phyloP scores from a whole-genome alignment of 192 early-diverging fungal genomes.

The Coemansia aciculifera region DNA sequence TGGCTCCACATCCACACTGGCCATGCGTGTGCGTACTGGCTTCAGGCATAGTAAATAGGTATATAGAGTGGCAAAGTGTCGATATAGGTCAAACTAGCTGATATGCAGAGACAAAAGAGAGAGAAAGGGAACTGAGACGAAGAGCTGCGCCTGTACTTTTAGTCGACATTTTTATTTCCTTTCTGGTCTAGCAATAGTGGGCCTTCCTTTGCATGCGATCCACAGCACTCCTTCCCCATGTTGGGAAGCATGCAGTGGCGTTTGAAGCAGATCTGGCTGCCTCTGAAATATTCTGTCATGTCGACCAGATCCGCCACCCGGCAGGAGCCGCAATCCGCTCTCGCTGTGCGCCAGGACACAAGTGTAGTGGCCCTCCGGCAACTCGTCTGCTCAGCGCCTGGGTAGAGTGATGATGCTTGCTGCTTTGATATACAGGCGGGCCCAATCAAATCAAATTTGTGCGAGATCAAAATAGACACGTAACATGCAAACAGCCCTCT shows the following conservation, averaged over 20 bases:
- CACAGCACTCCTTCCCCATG: not conserved
- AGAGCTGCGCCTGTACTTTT: not conserved
- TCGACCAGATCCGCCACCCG: not conserved
- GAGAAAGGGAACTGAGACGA: not conserved
- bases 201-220: not conserved
- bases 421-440: not conserved
- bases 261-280: constrained; percentile 7
- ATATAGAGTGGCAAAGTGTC: not conserved
- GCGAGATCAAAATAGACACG: not conserved
- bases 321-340: no score
- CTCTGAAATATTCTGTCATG: not conserved
- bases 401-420: not conserved
- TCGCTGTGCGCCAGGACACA: not conserved
- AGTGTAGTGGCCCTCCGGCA: not conserved
- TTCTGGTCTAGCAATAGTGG: not conserved
- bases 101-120: constrained; percentile 3
- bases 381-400: not conserved
- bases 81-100: not conserved
- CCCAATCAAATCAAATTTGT: not conserved
- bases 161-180: not conserved
- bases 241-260: constrained; percentile 4
- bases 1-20: constrained; percentile 20
- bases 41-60: constrained; percentile 19
- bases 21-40: constrained; percentile 15
- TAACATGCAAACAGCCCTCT: not conserved